Conservation (phyloP, 805 yeast species). For the Brettanomyces custersianus region DNA sequence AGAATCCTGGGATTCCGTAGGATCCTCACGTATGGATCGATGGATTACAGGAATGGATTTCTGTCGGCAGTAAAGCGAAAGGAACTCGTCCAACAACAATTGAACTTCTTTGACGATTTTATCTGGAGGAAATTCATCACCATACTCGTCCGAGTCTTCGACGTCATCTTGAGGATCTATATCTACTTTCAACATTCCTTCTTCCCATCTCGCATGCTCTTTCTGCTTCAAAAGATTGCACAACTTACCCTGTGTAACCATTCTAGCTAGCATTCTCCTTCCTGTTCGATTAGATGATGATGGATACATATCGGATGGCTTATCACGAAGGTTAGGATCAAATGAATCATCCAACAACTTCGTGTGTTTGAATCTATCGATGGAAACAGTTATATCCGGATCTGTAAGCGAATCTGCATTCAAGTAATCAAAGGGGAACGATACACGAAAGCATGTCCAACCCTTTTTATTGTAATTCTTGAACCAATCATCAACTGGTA, state of each 20-base stretch:
- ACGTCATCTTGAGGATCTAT: not conserved
- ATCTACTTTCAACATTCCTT: constrained; percentile 13
- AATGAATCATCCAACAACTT: constrained; percentile 7
- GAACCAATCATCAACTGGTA: not conserved
- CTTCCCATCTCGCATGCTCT: constrained; percentile 11
- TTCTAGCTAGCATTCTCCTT: not conserved
- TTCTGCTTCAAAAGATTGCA: constrained; percentile 16
- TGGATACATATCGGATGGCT: not conserved
- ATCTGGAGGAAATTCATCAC: constrained; percentile 1
- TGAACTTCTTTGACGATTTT: constrained; percentile 19
- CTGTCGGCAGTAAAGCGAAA: constrained; percentile 19
- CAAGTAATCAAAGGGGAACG: constrained; percentile 10
- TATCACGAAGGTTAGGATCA: constrained; percentile 2
- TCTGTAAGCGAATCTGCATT: constrained; percentile 7
- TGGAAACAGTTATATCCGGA: constrained; percentile 8
- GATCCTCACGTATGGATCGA: constrained; percentile 19
- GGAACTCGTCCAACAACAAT: constrained; percentile 24
- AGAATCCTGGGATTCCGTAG: constrained; percentile 19
- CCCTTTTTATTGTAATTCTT: not conserved
- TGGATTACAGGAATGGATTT: constrained; percentile 19
- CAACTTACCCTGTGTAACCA: constrained; percentile 12
- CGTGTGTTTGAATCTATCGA: constrained; percentile 10
- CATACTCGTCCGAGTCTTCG: not conserved
- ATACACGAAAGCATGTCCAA: constrained; percentile 7
- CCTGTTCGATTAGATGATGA: not conserved